Conservation (phyloP, 331 rosid species). For the Acacia pycnantha region DNA sequence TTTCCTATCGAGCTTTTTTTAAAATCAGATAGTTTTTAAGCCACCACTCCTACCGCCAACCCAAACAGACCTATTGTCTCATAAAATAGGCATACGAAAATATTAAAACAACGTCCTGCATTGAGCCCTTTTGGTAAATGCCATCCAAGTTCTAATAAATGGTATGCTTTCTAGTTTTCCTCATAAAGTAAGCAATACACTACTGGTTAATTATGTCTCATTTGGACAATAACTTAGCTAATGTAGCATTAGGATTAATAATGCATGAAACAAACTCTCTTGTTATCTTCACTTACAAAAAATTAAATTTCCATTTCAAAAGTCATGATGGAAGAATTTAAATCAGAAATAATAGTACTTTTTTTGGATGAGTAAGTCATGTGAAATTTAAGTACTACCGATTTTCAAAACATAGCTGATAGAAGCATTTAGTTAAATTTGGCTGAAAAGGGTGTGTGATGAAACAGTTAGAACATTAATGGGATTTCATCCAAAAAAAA, state of each 20-base stretch:
- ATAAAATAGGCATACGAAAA: neutral
- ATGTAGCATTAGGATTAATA: neutral
- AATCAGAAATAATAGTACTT: neutral
- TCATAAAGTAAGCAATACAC: neutral
- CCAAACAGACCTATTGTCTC: no score
- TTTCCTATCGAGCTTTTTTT: no score
- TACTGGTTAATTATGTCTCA: neutral
- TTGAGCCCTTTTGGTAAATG: neutral
- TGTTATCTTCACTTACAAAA: neutral
- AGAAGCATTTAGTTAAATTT: neutral
- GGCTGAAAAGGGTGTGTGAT: neutral
- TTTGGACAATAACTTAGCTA: neutral
- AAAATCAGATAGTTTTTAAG: no score
- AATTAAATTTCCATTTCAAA: neutral
- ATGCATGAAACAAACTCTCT: neutral
- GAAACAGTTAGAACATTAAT: constrained; percentile 2
- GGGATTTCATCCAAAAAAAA: no score
- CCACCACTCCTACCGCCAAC: no score
- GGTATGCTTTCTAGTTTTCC: neutral
- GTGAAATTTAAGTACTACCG: no score
- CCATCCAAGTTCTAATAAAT: neutral
- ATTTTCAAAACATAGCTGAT: no score
- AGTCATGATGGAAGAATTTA: neutral
- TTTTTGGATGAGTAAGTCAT: no score
- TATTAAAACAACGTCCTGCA: neutral